Conservation (phyloP, 1,284 basidiomycete species). For the Moniliophthora roreri region DNA sequence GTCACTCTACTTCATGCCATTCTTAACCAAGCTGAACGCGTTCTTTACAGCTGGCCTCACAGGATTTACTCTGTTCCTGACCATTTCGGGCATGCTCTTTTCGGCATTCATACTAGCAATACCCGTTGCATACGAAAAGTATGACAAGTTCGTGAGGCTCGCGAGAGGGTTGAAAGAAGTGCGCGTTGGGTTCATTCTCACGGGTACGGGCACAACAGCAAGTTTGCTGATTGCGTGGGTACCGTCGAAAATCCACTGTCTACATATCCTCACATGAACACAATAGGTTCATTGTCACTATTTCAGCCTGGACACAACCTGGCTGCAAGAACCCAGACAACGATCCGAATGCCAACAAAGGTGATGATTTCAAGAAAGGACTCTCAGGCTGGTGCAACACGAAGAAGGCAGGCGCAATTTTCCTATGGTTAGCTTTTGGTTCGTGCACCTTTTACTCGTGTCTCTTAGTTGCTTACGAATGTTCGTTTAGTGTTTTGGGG, state of each 20-base stretch:
- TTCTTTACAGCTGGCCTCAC: constrained; percentile 69
- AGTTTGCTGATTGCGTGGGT: constrained; percentile 76
- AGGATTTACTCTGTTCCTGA: constrained; percentile 82
- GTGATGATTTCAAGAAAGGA: constrained; percentile 66
- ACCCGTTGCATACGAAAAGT: constrained; percentile 85
- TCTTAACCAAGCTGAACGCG: constrained; percentile 7
- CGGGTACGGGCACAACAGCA: constrained; percentile 61
- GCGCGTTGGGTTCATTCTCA: constrained; percentile 80
- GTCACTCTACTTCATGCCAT: constrained; percentile 31
- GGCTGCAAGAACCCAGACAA: constrained; percentile 82
- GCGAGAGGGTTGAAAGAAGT: constrained; percentile 80
- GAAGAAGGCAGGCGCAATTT: constrained; percentile 84
- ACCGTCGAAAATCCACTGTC: too few species aligned
- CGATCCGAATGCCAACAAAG: constrained; percentile 71
- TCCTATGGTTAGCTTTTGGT: constrained; percentile 86
- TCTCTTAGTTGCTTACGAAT: constrained; percentile 10
- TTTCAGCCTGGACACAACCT: constrained; percentile 76
- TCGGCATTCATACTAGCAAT: constrained; percentile 71
- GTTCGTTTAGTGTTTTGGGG: constrained; percentile 58
- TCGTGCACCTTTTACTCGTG: neutral
- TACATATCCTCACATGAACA: too few species aligned
- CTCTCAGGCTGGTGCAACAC: constrained; percentile 83
- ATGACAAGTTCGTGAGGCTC: constrained; percentile 72
- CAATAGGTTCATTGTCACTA: constrained; percentile 70
- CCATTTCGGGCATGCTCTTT: constrained; percentile 68